These are phyloP conservation scores for Arabidopsis lyrata DNA, from an alignment of 441 rosid genomes.

Conservation along the genomic window DNA sequence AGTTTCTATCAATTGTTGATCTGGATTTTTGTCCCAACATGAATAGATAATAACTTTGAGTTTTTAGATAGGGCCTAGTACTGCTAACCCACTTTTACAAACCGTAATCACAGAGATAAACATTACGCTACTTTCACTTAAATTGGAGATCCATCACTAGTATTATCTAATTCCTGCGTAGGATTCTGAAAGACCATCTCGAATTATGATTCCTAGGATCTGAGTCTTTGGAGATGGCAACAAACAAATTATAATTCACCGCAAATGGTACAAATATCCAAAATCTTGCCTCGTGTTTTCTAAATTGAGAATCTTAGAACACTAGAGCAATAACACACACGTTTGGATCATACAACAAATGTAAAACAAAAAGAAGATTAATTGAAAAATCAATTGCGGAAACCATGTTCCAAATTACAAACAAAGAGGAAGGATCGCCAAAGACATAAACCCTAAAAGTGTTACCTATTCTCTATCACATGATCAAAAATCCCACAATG, in stretches of 20 bases:
- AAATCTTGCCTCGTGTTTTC: background rate
- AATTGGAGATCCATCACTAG: background rate
- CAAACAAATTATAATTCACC: background rate
- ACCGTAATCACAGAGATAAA: background rate
- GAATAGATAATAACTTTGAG: background rate
- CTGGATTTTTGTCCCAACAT: background rate
- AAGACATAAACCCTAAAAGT: conserved; percentile 19
- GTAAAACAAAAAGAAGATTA: background rate
- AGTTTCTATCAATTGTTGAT: background rate
- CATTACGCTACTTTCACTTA: background rate
- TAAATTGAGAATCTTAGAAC: background rate
- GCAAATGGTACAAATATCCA: background rate
- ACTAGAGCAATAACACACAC: conserved; percentile 1
- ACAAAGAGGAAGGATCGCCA: background rate
- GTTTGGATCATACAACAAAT: background rate
- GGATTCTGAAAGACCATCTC: background rate
- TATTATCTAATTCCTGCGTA: no score
- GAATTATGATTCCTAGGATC: background rate
- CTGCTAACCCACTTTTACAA: background rate
- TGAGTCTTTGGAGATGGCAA: background rate
- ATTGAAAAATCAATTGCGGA: background rate
- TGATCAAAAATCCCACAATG: conserved; percentile 23
- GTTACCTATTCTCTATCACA: conserved; percentile 23
- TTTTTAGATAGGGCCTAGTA: background rate
- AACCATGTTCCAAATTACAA: conserved; percentile 6